Evolutionary conservation across 2,329 filamentous ascomycete genomes (phyloP), one percentile per base, ranked within the genome.

Genomic region (Didymellaceae sp.): DNA sequence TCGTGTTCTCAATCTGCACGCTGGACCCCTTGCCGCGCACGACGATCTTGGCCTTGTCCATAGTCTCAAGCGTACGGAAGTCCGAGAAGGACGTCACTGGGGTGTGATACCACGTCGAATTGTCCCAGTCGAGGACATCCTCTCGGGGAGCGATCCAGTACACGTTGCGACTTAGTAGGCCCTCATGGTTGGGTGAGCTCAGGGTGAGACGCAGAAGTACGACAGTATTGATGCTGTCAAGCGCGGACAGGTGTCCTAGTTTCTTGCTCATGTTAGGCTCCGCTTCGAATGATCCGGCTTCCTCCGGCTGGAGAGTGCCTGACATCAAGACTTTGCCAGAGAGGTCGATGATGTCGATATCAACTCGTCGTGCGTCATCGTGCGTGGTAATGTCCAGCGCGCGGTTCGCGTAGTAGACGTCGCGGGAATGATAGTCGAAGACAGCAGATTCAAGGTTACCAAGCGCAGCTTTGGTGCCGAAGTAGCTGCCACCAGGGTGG

Each of bases 31-130:
- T 45, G 0, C 51, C 52, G 0, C 42, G 28, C 0, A 61, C 37
- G 3, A 35, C n/a, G 1, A 62, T 34, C 10, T 54, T 52, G 0
- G 58, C 62, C 1, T 31, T 35, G 0, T 43, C 39, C 40, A 68
- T 44, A 0, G 55, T 63, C 34, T 72, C 66, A 1, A 87, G 67
- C 0, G 76, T 70, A 0, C 74, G 79, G 52, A 77, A 80, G 44
- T 85, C 65, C 0, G 77, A 75, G 48, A 78, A 86, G 4, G 73
- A 46, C 0, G 74, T 77, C 0, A 86, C 80, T 0, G 83, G 83
- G 0, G 84, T 87, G 55, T 77, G 73, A 54, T 79, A 85, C 82
- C 83, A 87, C 1, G 77, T 79, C 3, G 83, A 84, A 1, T 77
- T 72, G 0, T 75, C 70, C 83, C 84, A 87, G 52, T 82, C 74